Conservation (phyloP, 352 stramenopile species). For the Globisporangium yorkense region DNA sequence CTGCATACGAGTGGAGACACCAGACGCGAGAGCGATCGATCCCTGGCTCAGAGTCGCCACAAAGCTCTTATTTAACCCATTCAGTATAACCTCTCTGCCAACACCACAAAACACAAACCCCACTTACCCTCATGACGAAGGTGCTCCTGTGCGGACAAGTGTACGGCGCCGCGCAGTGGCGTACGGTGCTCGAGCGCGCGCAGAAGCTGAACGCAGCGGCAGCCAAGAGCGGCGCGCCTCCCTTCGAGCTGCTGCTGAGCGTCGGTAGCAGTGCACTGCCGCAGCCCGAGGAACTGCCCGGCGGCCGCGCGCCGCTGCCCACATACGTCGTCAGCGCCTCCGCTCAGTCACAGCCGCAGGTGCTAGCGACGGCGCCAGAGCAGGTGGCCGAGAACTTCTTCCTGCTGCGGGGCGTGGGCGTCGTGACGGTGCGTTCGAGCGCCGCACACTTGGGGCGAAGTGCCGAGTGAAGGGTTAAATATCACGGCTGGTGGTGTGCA, state of each 20-base stretch:
- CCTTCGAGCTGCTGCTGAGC: slow-evolving; percentile 61
- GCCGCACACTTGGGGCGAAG: too few relatives aligned
- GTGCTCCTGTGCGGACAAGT: slow-evolving; percentile 70
- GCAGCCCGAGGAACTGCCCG: slow-evolving; percentile 41
- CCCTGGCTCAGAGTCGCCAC: too few relatives aligned
- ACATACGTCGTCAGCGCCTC: slow-evolving; percentile 51
- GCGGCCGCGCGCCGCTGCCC: slow-evolving; percentile 35
- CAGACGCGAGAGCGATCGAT: too few relatives aligned
- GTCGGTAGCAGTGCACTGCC: slow-evolving; percentile 44
- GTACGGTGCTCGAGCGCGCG: slow-evolving; percentile 58
- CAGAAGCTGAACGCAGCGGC: slow-evolving; percentile 55
- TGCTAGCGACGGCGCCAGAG: slow-evolving; percentile 18
- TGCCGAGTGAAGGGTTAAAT: background rate
- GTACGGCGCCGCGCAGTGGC: slow-evolving; percentile 36
- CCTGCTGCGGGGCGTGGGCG: slow-evolving; percentile 34
- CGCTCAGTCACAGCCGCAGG: slow-evolving; percentile 15
- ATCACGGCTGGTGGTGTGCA: background rate
- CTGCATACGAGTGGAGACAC: too few relatives aligned
- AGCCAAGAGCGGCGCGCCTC: slow-evolving; percentile 27
- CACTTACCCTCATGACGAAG: slow-evolving; percentile 44
- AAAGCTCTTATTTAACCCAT: background rate
- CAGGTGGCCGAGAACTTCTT: slow-evolving; percentile 49
- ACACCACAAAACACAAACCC: background rate
- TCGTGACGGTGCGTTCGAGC: slow-evolving; percentile 24
- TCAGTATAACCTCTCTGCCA: background rate